phyloP scores from a whole-genome alignment of 2,329 filamentous ascomycete species.

The Penicillium sp. region DNA sequence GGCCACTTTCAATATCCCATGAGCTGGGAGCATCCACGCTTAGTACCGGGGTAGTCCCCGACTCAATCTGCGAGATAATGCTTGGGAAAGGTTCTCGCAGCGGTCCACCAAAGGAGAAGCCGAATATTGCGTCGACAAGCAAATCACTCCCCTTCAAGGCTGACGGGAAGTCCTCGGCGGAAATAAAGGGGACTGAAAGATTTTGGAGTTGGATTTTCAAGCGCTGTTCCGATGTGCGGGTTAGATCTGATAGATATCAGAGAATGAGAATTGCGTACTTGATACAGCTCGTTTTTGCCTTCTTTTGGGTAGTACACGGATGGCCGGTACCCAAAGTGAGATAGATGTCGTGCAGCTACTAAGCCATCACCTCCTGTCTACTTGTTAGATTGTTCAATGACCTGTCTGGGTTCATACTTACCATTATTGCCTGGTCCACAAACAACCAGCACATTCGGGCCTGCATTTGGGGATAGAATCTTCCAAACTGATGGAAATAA shows the following conservation, averaged over 20 bases:
- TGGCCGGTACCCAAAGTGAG: slow-evolving; percentile 87
- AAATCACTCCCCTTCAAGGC: slow-evolving; percentile 73
- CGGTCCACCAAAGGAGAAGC: slow-evolving; percentile 89
- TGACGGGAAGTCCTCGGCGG: slow-evolving; percentile 65
- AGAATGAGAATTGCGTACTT: slow-evolving; percentile 53
- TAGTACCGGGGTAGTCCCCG: slow-evolving; percentile 74
- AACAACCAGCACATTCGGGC: slow-evolving; percentile 77
- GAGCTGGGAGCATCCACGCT: slow-evolving; percentile 92
- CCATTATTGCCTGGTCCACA: slow-evolving; percentile 79
- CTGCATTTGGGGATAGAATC: slow-evolving; percentile 73
- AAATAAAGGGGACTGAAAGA: slow-evolving; percentile 78
- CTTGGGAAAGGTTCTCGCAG: slow-evolving; percentile 88
- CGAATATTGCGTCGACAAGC: slow-evolving; percentile 90
- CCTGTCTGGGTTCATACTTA: slow-evolving; percentile 22
- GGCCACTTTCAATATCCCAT: slow-evolving; percentile 89
- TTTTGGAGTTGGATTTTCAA: slow-evolving; percentile 82
- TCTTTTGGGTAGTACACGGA: slow-evolving; percentile 92
- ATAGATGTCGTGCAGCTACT: slow-evolving; percentile 88
- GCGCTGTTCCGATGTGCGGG: slow-evolving; percentile 55
- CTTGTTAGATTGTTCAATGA: neutral
- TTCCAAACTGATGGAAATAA: slow-evolving; percentile 66
- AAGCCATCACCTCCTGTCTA: slow-evolving; percentile 82
- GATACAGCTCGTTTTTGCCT: slow-evolving; percentile 85
- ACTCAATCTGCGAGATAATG: slow-evolving; percentile 76
- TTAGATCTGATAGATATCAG: slow-evolving; percentile 11